Conservation (phyloP, 164 flowering plant genomes). For the Kingdonia uniflora region DNA sequence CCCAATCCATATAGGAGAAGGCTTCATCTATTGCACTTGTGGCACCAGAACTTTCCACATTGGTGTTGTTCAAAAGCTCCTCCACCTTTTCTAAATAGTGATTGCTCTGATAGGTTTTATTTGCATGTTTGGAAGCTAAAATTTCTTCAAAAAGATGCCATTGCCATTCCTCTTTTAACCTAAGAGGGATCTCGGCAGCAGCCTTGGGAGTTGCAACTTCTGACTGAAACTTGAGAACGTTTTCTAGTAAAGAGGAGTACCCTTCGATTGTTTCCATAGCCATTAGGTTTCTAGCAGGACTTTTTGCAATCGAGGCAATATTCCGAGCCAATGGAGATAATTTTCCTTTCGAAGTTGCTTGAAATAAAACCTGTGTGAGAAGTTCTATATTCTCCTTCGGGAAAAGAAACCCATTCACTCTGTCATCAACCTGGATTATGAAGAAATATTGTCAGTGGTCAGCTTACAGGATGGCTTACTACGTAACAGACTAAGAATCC, state of each 20-base stretch:
- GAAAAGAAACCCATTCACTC: constrained; percentile 82
- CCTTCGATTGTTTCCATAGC: constrained; percentile 66
- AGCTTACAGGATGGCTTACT: neutral
- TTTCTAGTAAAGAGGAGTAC: constrained; percentile 60
- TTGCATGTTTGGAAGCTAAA: constrained; percentile 14
- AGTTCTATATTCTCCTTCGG: constrained; percentile 56
- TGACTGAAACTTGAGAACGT: constrained; percentile 62
- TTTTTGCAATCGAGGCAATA: constrained; percentile 55
- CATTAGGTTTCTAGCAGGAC: constrained; percentile 60
- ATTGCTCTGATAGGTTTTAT: constrained; percentile 26
- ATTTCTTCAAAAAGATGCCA: constrained; percentile 62
- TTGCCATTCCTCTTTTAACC: constrained; percentile 56
- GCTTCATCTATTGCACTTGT: constrained; percentile 24
- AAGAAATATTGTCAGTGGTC: constrained; percentile 25
- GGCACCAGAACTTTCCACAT: constrained; percentile 13
- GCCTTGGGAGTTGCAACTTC: constrained; percentile 61
- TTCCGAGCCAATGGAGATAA: constrained; percentile 51
- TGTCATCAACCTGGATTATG: constrained; percentile 63
- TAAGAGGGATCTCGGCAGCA: constrained; percentile 36
- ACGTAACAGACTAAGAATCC: no score
- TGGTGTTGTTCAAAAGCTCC: constrained; percentile 32
- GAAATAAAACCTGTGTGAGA: constrained; percentile 38
- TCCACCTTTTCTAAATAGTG: constrained; percentile 44
- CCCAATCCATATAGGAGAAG: constrained; percentile 66
- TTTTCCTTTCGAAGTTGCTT: constrained; percentile 52